Percentiles rank a stretch among this genome's conserved stretches.
These are phyloP conservation scores for Saccharomycopsis selenospora DNA, from an alignment of 805 yeast genomes.

Conservation along the genomic window DNA sequence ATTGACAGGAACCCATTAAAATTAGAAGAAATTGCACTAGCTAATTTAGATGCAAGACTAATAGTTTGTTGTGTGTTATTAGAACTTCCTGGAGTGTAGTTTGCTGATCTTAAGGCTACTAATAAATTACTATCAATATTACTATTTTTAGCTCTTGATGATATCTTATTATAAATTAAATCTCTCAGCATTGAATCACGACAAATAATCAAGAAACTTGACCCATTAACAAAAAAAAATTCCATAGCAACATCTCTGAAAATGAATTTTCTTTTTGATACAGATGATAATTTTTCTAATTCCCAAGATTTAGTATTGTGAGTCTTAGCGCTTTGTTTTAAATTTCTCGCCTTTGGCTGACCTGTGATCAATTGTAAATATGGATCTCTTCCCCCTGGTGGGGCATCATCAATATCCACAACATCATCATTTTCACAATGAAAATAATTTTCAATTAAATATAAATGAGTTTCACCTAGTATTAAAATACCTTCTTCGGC, in stretches of 20 bases:
- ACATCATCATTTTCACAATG: conserved; percentile 46
- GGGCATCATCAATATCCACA: conserved; percentile 60
- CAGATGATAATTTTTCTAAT: conserved; percentile 48
- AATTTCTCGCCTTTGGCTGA: conserved; percentile 28
- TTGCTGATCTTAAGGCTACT: conserved; percentile 41
- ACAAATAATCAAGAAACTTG: conserved; percentile 63
- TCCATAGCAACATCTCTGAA: conserved; percentile 78
- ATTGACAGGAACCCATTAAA: conserved; percentile 35
- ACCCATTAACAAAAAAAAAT: conserved; percentile 65
- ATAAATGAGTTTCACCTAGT: conserved; percentile 56
- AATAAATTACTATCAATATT: conserved; percentile 49
- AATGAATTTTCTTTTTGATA: conserved; percentile 68
- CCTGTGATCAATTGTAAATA: conserved; percentile 59
- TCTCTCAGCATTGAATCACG: conserved; percentile 49
- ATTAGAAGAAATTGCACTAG: conserved; percentile 38
- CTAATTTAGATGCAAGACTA: conserved; percentile 36
- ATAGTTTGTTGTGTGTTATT: conserved; percentile 27
- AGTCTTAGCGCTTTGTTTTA: conserved; percentile 24
- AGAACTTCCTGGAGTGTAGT: conserved; percentile 15
- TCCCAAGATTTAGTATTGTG: conserved; percentile 58
- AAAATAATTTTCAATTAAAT: conserved; percentile 64
- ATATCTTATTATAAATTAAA: conserved; percentile 41
- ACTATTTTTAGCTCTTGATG: conserved; percentile 41
- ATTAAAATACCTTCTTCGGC: conserved; percentile 71
- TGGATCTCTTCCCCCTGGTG: conserved; percentile 55